Evolutionary conservation across 2,329 filamentous ascomycete genomes (phyloP), one percentile per base, ranked within the genome.

Genomic region (Aureobasidium leucospermi): DNA sequence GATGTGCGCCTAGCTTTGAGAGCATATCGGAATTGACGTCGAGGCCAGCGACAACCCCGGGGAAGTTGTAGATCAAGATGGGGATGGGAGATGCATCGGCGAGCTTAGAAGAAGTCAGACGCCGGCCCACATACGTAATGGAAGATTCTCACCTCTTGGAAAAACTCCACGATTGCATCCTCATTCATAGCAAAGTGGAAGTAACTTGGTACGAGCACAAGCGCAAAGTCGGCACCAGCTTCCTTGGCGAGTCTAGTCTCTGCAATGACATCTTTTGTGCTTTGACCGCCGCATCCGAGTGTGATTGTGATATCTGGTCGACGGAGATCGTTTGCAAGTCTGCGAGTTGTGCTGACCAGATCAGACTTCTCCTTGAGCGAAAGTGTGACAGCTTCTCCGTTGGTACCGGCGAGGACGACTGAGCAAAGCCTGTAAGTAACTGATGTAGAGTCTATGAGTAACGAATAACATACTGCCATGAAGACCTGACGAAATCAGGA

Each of bases 361-460:
- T 83, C 75, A 49, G 81, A 80, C 62, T 88, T 84, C 75, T 93
- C 89, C 29, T 80, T 76, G 66, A 85, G 85, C 42, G 85, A 84
- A 38, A 93, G 79, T 68, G 91, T 88, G 13, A 91, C 88, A 7
- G 89, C 88, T 76, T 94, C 89, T 67, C 89, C 89, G 69, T 93
- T 93, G 69, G 86, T 90, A 48, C 89, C 89, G 71, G 91, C 88
- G 10, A 86, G 89, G 51, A 88, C 86, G 47, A 93, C 79, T 19
- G 88, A 7, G 19, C 11, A 4, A 29, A 6, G 2, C 23, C 3
- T 9, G 19, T 52, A 88, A n/a, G 85, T 81, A 43, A 92, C 16
- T 31, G 34, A 7, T 15, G 11, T 10, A n/a, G 19, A 11, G n/a
- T 5, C 6, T 6, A 29, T 11, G 9, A 15, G 5, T 3, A 73